These are phyloP conservation scores for Dunaliella primolecta DNA, from an alignment of 139 green algal genomes.

Conservation along the genomic window DNA sequence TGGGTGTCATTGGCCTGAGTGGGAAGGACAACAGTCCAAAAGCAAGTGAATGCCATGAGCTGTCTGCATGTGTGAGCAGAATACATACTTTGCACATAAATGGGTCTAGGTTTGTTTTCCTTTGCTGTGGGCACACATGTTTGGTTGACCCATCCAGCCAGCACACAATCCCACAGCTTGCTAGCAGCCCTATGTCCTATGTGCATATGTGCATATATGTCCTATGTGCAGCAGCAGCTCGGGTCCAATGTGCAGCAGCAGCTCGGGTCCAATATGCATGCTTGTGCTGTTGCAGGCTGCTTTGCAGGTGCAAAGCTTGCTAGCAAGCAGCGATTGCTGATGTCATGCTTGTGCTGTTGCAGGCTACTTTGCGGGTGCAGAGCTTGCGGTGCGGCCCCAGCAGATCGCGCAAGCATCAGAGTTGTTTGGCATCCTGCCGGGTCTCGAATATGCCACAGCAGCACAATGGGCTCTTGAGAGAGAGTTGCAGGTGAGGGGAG, in stretches of 20 bases:
- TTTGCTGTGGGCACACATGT: no score
- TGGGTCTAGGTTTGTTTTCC: no score
- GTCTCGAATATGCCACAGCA: conserved; percentile 11
- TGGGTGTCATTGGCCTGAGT: no score
- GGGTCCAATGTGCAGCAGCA: background rate
- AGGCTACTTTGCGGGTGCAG: conserved; percentile 19
- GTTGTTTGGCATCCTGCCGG: conserved; percentile 25
- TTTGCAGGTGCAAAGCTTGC: conserved; percentile 20
- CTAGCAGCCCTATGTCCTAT: background rate
- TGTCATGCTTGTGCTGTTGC: background rate
- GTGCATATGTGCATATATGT: background rate
- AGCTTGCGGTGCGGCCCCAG: conserved; percentile 5
- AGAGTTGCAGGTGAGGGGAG: background rate
- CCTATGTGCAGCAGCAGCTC: background rate
- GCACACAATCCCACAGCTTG: no score
- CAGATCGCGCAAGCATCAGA: conserved; percentile 14
- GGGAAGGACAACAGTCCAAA: no score
- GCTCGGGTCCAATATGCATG: background rate
- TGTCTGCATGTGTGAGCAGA: no score
- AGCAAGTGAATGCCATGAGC: no score
- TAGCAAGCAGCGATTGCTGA: no score
- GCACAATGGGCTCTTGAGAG: background rate
- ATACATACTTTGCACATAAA: no score
- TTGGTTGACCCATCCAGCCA: no score
- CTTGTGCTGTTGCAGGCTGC: conserved; percentile 1